These are phyloP conservation scores for Trichophyton mentagrophytes DNA, from an alignment of 2,329 filamentous ascomycete species.

Conservation along the genomic window DNA sequence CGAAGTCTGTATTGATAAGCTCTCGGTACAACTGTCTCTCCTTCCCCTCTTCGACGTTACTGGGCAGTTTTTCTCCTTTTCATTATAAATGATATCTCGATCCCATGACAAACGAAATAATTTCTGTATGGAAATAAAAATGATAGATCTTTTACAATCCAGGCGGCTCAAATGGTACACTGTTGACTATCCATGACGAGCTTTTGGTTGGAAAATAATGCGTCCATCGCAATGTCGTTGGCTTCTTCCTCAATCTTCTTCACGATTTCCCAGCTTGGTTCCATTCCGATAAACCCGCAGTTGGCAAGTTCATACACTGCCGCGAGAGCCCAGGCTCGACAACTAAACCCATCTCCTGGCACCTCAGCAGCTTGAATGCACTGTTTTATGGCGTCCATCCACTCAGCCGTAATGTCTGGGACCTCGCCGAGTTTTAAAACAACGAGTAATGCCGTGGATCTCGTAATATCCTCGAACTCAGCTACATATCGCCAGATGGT, in stretches of 20 bases:
- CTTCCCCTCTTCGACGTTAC: not conserved
- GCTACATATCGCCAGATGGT: slow-evolving; percentile 8
- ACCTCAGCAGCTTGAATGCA: slow-evolving; percentile 10
- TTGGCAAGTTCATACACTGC: slow-evolving; percentile 12
- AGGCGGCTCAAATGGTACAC: not conserved
- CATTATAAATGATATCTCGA: not conserved
- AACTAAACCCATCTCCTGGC: slow-evolving; percentile 8
- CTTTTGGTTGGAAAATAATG: not conserved
- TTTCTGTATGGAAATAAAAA: too few relatives aligned
- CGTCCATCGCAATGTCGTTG: not conserved
- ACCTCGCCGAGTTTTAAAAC: slow-evolving; percentile 12
- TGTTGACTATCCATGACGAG: not conserved
- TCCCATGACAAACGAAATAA: too few relatives aligned
- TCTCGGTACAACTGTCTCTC: not conserved
- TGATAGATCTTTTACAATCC: not conserved
- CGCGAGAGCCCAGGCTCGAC: slow-evolving; percentile 12
- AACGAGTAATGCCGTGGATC: slow-evolving; percentile 8
- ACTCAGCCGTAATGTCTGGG: slow-evolving; percentile 10
- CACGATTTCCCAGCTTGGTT: slow-evolving; percentile 10
- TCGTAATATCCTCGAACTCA: slow-evolving; percentile 7
- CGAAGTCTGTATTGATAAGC: not conserved
- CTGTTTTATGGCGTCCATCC: slow-evolving; percentile 10
- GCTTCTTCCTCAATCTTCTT: slow-evolving; percentile 12
- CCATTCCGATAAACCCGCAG: slow-evolving; percentile 11
- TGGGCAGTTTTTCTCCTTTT: not conserved